A percentile compares a stretch with the other conserved stretches of the same genome.
Conservation (phyloP, 2,329 filamentous ascomycete genomes). For the Curvularia spicifera region DNA sequence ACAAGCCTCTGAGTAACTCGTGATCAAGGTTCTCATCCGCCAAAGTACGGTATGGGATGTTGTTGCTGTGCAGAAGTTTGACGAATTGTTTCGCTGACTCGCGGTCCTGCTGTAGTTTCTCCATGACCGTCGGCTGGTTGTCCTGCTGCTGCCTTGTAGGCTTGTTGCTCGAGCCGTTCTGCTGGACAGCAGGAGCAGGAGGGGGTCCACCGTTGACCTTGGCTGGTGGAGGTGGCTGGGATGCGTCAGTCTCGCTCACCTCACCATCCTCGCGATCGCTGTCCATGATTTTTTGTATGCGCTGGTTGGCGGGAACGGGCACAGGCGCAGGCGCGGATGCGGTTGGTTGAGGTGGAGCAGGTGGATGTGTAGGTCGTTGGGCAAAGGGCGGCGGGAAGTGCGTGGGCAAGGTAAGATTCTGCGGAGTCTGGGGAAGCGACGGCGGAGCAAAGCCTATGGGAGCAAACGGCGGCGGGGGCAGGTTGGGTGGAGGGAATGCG, state of each 20-base stretch:
- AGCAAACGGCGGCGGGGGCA: constrained; percentile 23
- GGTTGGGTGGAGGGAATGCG: constrained; percentile 34
- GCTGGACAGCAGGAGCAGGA: constrained; percentile 18
- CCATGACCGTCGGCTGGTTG: constrained; percentile 10
- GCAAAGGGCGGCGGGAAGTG: constrained; percentile 21
- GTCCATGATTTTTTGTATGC: constrained; percentile 43
- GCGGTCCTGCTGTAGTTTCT: constrained; percentile 32
- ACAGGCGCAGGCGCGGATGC: constrained; percentile 6
- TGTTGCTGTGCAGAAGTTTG: constrained; percentile 57
- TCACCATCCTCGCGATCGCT: constrained; percentile 75
- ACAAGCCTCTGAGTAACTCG: constrained; percentile 37
- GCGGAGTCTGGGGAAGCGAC: constrained; percentile 30
- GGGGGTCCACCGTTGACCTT: constrained; percentile 36
- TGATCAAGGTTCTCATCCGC: constrained; percentile 41
- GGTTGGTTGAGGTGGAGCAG: not conserved
- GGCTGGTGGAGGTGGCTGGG: constrained; percentile 17
- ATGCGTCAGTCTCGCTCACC: constrained; percentile 64
- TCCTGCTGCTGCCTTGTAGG: constrained; percentile 8
- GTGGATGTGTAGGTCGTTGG: constrained; percentile 15
- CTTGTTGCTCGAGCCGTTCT: constrained; percentile 28
- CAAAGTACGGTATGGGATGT: constrained; percentile 76
- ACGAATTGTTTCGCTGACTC: constrained; percentile 48
- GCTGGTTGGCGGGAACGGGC: constrained; percentile 27
- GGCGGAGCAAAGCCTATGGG: constrained; percentile 30
- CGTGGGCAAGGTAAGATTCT: constrained; percentile 23